Percentiles rank a stretch among this genome's conserved stretches.
phyloP scores from a whole-genome alignment of 2,329 filamentous ascomycete species.

The Lasiodiplodia sp. region DNA sequence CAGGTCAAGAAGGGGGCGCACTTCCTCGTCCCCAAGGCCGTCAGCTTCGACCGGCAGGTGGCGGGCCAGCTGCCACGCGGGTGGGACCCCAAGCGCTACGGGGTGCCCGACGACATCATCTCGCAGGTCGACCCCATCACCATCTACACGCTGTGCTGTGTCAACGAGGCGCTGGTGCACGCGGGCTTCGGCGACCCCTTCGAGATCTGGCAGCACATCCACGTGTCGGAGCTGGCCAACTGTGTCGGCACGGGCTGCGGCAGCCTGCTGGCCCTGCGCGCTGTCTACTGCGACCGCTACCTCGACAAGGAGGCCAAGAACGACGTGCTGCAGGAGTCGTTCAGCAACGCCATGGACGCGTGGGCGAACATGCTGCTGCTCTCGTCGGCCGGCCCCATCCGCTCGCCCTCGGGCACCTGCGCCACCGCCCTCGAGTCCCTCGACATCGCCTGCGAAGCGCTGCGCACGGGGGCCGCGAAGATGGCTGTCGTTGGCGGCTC shows the following conservation, averaged over 20 bases:
- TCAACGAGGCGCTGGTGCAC: slow-evolving; percentile 43
- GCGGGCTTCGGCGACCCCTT: slow-evolving; percentile 46
- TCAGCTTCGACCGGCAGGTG: slow-evolving; percentile 39
- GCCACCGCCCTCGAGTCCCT: slow-evolving; percentile 49
- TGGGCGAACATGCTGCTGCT: slow-evolving; percentile 56
- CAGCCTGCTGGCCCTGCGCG: slow-evolving; percentile 36
- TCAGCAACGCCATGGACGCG: slow-evolving; percentile 45
- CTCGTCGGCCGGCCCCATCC: slow-evolving; percentile 44
- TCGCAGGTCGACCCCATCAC: slow-evolving; percentile 47
- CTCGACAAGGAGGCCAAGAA: slow-evolving; percentile 43
- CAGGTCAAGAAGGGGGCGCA: slow-evolving; percentile 42
- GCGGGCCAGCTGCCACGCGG: slow-evolving; percentile 47
- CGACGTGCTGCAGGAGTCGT: slow-evolving; percentile 48
- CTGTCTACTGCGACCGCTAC: slow-evolving; percentile 43
- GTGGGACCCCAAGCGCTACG: slow-evolving; percentile 45
- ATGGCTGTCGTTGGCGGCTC: slow-evolving; percentile 45
- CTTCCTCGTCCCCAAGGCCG: slow-evolving; percentile 44
- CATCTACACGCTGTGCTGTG: slow-evolving; percentile 43
- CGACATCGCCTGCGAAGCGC: slow-evolving; percentile 46
- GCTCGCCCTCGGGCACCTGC: slow-evolving; percentile 49
- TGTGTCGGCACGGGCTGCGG: slow-evolving; percentile 46
- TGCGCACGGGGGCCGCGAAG: slow-evolving; percentile 43
- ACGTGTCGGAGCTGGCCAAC: slow-evolving; percentile 47
- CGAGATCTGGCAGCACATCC: slow-evolving; percentile 44
- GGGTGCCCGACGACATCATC: slow-evolving; percentile 48